Percentiles rank a stretch among this genome's conserved stretches.
Conservation (phyloP, 2,329 filamentous ascomycete species). For the Stachybotrys elegans region DNA sequence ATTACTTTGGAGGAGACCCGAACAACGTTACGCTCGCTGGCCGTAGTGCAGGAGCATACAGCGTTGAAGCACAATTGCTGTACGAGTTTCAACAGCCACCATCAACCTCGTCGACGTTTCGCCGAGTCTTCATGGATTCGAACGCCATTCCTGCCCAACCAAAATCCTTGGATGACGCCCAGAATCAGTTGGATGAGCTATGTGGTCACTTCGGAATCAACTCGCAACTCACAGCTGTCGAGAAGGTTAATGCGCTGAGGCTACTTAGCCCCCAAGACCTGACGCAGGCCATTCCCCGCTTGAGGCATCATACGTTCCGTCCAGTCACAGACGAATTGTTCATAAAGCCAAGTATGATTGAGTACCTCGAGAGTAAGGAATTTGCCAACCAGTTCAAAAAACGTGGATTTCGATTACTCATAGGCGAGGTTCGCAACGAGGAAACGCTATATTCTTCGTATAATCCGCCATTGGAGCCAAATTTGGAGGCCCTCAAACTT, state of each 20-base stretch:
- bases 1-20: constrained; percentile 38
- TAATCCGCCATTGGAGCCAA: constrained; percentile 27
- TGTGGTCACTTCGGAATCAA: constrained; percentile 28
- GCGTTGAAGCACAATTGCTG: constrained; percentile 34
- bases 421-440: constrained; percentile 38
- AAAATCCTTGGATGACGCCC: constrained; percentile 28
- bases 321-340: constrained; percentile 37
- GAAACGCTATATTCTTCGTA: constrained; percentile 37
- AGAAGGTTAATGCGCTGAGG: constrained; percentile 28
- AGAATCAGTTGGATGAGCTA: constrained; percentile 37
- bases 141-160: constrained; percentile 41
- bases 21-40: constrained; percentile 39
- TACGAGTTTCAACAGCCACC: constrained; percentile 24
- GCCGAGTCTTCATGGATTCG: constrained; percentile 36
- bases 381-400: constrained; percentile 32
- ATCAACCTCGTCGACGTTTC: constrained; percentile 18
- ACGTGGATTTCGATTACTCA: constrained; percentile 28
- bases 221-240: constrained; percentile 8
- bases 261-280: constrained; percentile 24
- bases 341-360: constrained; percentile 29
- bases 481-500: constrained; percentile 25
- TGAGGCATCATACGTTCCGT: constrained; percentile 41
- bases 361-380: constrained; percentile 28
- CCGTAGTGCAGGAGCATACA: constrained; percentile 38
- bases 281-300: constrained; percentile 25